These are phyloP conservation scores for Logfia minima DNA, from an alignment of 129 eudicot genomes.

Conservation along the genomic window DNA sequence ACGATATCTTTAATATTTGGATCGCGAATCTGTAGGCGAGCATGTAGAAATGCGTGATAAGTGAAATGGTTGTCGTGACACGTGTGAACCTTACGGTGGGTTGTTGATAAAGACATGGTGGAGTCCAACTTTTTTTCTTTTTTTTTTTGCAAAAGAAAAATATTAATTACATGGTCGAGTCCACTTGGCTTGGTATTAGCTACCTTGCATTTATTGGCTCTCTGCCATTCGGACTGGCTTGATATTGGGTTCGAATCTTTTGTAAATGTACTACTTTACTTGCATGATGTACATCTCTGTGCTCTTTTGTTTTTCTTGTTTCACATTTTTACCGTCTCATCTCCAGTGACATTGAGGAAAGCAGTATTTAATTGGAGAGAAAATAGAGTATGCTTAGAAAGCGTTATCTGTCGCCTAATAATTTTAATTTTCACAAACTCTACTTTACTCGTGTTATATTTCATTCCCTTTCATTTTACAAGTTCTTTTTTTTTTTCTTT, in stretches of 20 bases:
- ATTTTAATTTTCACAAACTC: no score
- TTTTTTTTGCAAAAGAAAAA: background rate
- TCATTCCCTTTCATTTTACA: no score
- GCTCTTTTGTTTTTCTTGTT: background rate
- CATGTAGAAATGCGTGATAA: background rate
- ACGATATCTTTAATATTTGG: slow-evolving; percentile 8
- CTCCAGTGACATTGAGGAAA: no score
- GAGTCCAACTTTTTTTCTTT: no score
- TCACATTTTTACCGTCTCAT: background rate
- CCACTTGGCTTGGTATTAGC: slow-evolving; percentile 31
- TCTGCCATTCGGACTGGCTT: slow-evolving; percentile 34
- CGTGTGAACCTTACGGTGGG: background rate
- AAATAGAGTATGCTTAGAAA: no score
- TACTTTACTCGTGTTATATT: no score
- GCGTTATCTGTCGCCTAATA: no score
- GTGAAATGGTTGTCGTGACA: background rate
- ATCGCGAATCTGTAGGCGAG: slow-evolving; percentile 15
- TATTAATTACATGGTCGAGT: slow-evolving; percentile 16
- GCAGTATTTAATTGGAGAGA: no score
- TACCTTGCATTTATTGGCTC: slow-evolving; percentile 53
- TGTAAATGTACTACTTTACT: background rate
- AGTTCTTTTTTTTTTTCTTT: no score
- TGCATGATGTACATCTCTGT: slow-evolving; percentile 18
- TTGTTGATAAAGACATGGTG: no score
- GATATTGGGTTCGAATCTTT: slow-evolving; percentile 18